Conservation (phyloP, 2,329 filamentous ascomycete species). For the Aspergillus versicolor region DNA sequence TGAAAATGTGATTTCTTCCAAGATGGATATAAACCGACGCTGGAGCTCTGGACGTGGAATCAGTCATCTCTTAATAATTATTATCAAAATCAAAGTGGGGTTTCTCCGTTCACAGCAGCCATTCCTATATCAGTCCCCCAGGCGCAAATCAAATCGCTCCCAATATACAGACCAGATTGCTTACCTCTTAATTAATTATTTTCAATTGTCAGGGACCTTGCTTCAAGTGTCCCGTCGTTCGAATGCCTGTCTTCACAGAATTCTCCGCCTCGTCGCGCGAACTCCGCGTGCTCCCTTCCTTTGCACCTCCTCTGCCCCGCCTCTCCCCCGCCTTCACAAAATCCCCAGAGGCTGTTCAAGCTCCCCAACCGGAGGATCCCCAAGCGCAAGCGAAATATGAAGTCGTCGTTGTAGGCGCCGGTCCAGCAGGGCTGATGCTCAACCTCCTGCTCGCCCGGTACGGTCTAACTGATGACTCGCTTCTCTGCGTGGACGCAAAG, state of each 20-base stretch:
- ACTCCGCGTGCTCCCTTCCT: conserved; percentile 41
- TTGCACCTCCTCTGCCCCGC: conserved; percentile 43
- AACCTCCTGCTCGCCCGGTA: conserved; percentile 44
- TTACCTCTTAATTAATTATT: not conserved
- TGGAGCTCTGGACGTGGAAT: not conserved
- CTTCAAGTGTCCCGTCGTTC: not conserved
- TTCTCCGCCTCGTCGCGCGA: conserved; percentile 36
- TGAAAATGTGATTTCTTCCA: not conserved
- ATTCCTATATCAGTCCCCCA: not conserved
- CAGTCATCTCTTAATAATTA: conserved; percentile 12
- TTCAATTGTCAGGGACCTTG: not conserved
- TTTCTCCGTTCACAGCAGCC: not conserved
- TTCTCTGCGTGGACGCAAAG: conserved; percentile 46
- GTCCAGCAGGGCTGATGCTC: conserved; percentile 46
- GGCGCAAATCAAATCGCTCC: not conserved
- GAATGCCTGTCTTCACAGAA: conserved; percentile 44
- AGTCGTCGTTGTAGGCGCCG: conserved; percentile 44
- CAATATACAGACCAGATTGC: not conserved
- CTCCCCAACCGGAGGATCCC: conserved; percentile 1
- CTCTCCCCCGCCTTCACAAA: conserved; percentile 32
- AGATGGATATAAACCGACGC: not conserved
- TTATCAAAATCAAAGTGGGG: not conserved
- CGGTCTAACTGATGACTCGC: conserved; percentile 40
- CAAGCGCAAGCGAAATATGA: conserved; percentile 38
- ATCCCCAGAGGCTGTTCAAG: not conserved